Conservation (phyloP, 805 yeast species). For the Metschnikowia sp. region DNA sequence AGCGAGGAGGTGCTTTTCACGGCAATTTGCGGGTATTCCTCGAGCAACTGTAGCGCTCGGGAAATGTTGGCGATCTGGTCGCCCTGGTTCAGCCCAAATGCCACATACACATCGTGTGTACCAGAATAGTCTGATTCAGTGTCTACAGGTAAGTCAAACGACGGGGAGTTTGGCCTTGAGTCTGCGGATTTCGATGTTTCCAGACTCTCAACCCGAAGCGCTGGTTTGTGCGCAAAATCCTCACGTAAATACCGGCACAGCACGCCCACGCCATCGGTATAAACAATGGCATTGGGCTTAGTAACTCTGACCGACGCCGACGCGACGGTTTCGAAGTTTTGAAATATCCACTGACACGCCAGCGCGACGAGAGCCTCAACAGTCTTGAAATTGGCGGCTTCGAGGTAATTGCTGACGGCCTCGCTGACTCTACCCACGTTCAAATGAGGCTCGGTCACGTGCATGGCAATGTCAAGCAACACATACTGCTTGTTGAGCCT, state of each 20-base stretch:
- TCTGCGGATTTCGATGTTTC: background rate
- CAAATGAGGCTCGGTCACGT: slow-evolving; percentile 19
- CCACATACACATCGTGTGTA: slow-evolving; percentile 61
- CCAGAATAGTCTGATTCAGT: slow-evolving; percentile 6
- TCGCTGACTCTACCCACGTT: slow-evolving; percentile 26
- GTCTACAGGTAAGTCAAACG: slow-evolving; percentile 33
- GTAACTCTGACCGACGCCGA: slow-evolving; percentile 59
- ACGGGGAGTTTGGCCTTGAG: background rate
- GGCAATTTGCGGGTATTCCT: slow-evolving; percentile 32
- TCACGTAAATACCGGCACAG: slow-evolving; percentile 50
- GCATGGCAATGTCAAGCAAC: slow-evolving; percentile 46
- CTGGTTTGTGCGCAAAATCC: slow-evolving; percentile 29
- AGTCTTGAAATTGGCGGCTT: slow-evolving; percentile 77
- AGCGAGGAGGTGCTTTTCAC: slow-evolving; percentile 69
- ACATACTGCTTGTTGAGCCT: slow-evolving; percentile 78
- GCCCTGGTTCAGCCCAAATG: slow-evolving; percentile 89
- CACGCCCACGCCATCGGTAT: slow-evolving; percentile 89
- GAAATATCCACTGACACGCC: slow-evolving; percentile 57
- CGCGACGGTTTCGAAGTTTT: slow-evolving; percentile 28
- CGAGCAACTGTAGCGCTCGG: slow-evolving; percentile 49
- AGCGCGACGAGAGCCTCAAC: slow-evolving; percentile 86
- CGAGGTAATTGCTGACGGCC: slow-evolving; percentile 56
- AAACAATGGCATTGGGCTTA: slow-evolving; percentile 86
- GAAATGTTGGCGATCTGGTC: slow-evolving; percentile 60
- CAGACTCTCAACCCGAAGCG: slow-evolving; percentile 11